A percentile compares a stretch with the other conserved stretches of the same genome.
Evolutionary conservation across 2,329 filamentous ascomycete species (phyloP).

Genomic region (Atkinsonella hypoxylon): DNA sequence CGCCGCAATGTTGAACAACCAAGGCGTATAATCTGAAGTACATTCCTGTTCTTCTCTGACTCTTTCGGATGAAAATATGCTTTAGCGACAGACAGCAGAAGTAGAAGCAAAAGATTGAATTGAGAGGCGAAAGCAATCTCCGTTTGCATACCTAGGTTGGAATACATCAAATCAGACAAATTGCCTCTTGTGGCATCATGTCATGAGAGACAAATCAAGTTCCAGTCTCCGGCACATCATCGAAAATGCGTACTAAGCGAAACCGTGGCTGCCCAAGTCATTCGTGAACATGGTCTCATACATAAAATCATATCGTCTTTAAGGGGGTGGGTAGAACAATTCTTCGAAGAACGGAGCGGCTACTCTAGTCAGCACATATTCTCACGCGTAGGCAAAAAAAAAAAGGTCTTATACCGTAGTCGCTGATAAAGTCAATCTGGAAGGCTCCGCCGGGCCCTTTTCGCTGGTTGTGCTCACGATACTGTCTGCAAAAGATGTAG

Average conservation of each 20-base stretch:
- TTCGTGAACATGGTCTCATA: not conserved
- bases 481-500: conserved; percentile 47
- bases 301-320: not conserved
- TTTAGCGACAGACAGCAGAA: not conserved
- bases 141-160: not conserved
- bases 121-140: not conserved
- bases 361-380: not conserved
- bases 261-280: not conserved
- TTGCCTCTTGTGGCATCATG: not conserved
- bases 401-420: conserved; percentile 21
- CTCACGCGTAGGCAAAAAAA: no score
- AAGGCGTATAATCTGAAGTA: not conserved
- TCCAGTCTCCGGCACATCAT: not conserved
- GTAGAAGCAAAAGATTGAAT: not conserved
- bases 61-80: not conserved
- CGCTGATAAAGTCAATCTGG: conserved; percentile 36
- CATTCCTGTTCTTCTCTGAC: not conserved
- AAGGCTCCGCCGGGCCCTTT: conserved; percentile 35
- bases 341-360: conserved; percentile 29
- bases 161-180: not conserved
- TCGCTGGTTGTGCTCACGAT: conserved; percentile 40
- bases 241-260: not conserved
- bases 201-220: not conserved
- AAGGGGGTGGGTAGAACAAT: conserved; percentile 20
- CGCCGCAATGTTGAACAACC: not conserved